These are phyloP conservation scores for Tetrapyrgos nigripes DNA, from an alignment of 1,284 basidiomycete species.

Conservation along the genomic window DNA sequence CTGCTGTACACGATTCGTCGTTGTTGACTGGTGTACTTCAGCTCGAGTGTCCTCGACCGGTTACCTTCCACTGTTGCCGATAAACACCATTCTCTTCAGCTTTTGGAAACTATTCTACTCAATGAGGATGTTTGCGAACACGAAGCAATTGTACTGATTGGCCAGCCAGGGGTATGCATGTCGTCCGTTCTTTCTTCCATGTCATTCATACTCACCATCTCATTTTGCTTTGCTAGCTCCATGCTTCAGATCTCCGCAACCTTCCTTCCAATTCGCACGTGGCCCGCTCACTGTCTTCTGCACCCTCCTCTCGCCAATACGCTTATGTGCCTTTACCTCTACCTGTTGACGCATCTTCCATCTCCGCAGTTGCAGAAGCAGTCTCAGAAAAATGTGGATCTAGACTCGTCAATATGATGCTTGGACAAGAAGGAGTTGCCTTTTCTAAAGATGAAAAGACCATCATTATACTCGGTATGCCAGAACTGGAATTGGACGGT, in stretches of 20 bases:
- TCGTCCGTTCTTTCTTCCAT: neutral
- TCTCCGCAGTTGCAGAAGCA: constrained; percentile 43
- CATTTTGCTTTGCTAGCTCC: constrained; percentile 51
- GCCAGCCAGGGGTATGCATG: constrained; percentile 69
- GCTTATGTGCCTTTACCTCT: constrained; percentile 55
- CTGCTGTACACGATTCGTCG: neutral
- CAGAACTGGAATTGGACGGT: constrained; percentile 44
- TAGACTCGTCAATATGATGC: constrained; percentile 43
- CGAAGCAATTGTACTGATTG: constrained; percentile 68
- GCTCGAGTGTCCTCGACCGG: constrained; percentile 52
- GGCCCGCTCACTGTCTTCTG: constrained; percentile 47
- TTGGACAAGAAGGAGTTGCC: constrained; percentile 40
- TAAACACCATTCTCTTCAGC: constrained; percentile 36
- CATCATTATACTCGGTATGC: constrained; percentile 62
- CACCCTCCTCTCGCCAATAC: constrained; percentile 63
- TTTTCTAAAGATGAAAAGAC: constrained; percentile 53
- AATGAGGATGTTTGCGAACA: constrained; percentile 60
- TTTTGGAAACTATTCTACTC: constrained; percentile 52
- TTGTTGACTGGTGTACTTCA: constrained; percentile 30
- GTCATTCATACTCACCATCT: neutral
- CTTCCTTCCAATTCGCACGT: constrained; percentile 60
- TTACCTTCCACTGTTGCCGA: constrained; percentile 40
- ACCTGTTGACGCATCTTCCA: constrained; percentile 30
- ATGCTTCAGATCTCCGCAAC: constrained; percentile 70
- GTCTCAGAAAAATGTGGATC: constrained; percentile 62